Conservation (phyloP, 2,329 filamentous ascomycete genomes). For the Colletotrichum incanum region DNA sequence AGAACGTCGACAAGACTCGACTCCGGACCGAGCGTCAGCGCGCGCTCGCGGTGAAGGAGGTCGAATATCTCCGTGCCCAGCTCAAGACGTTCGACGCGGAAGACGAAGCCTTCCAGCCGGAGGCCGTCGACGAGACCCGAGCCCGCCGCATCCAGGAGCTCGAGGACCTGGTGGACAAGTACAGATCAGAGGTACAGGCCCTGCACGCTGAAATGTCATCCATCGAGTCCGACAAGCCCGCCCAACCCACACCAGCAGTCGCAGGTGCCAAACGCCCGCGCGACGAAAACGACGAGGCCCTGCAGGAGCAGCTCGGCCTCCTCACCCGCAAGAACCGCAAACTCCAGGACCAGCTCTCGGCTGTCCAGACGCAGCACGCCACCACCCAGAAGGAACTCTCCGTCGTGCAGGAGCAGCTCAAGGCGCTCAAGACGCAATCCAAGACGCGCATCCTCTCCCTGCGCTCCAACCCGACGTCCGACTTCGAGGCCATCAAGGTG, state of each 20-base stretch:
- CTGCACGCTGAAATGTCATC: conserved; percentile 83
- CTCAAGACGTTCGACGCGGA: conserved; percentile 91
- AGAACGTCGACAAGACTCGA: conserved; percentile 76
- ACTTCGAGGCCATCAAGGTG: conserved; percentile 87
- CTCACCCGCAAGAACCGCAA: conserved; percentile 90
- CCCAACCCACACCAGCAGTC: conserved; percentile 51
- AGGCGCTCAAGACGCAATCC: conserved; percentile 74
- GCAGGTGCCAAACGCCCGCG: conserved; percentile 73
- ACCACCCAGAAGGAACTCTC: conserved; percentile 83
- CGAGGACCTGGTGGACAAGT: conserved; percentile 88
- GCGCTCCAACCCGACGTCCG: conserved; percentile 91
- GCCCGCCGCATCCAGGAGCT: conserved; percentile 83
- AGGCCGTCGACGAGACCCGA: conserved; percentile 83
- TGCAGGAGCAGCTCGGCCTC: conserved; percentile 83
- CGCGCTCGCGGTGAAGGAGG: conserved; percentile 88
- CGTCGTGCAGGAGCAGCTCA: conserved; percentile 81
- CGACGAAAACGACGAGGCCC: conserved; percentile 71
- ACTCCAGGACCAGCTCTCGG: conserved; percentile 83
- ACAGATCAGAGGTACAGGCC: conserved; percentile 84
- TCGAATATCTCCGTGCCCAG: conserved; percentile 93
- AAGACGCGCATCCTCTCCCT: conserved; percentile 88
- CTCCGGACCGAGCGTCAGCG: conserved; percentile 89
- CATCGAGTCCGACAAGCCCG: conserved; percentile 64
- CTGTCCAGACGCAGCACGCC: conserved; percentile 78
- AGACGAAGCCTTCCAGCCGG: conserved; percentile 87